phyloP scores from a whole-genome alignment of 148 eudicot genomes.

The Euryodendron excelsum region DNA sequence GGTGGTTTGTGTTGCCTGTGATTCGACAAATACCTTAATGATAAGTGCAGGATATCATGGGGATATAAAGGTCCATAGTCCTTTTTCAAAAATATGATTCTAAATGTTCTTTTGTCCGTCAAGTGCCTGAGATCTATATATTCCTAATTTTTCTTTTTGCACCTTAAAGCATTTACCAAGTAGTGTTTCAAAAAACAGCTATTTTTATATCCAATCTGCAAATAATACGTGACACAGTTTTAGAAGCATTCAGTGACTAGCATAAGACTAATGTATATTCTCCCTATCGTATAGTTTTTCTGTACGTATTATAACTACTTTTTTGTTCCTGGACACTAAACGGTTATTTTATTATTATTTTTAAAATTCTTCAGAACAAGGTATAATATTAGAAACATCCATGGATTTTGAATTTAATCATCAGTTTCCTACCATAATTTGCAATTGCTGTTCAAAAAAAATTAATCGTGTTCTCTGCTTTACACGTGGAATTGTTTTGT shows the following conservation, averaged over 20 bases:
- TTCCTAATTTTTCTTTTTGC: not conserved
- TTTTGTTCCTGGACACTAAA: too few species aligned
- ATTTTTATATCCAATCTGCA: not conserved
- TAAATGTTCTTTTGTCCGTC: not conserved
- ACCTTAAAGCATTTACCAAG: not conserved
- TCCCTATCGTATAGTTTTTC: too few species aligned
- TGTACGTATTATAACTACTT: too few species aligned
- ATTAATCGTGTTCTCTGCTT: too few species aligned
- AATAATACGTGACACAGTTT: not conserved
- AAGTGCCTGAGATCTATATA: not conserved
- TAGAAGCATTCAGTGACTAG: not conserved
- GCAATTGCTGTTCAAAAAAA: too few species aligned
- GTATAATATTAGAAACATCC: too few species aligned
- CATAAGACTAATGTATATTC: not conserved
- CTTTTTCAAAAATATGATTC: not conserved
- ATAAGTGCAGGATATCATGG: conserved; percentile 92
- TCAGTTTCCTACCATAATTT: too few species aligned
- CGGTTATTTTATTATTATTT: too few species aligned
- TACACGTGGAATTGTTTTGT: too few species aligned
- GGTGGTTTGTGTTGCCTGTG: conserved; percentile 93
- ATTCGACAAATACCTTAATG: conserved; percentile 81
- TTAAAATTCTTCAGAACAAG: too few species aligned
- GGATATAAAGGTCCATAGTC: conserved; percentile 63
- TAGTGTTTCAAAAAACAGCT: not conserved
- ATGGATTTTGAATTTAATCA: too few species aligned